Evolutionary conservation across 352 stramenopile genomes (phyloP).

Genomic region (Pythium rhizo-oryzae): DNA sequence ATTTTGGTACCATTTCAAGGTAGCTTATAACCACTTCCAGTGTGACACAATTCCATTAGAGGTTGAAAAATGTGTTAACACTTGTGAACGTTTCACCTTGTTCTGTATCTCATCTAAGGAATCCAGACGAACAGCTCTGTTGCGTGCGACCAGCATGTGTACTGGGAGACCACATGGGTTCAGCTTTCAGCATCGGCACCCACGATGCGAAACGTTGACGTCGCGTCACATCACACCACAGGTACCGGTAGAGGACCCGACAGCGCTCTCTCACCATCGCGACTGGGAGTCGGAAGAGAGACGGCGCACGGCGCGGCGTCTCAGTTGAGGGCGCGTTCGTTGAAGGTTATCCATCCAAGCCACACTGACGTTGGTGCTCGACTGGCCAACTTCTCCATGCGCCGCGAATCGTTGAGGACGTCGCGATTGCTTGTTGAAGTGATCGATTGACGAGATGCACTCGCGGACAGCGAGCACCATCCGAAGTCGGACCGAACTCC

Average conservation of each 20-base stretch:
- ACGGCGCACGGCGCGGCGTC: too few species aligned
- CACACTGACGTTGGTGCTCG: not conserved
- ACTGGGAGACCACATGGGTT: constrained; percentile 6
- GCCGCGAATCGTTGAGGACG: not conserved
- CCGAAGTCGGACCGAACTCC: not conserved
- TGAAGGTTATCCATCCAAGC: constrained; percentile 2
- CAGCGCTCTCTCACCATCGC: not conserved
- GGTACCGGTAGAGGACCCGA: constrained; percentile 1
- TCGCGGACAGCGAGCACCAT: not conserved
- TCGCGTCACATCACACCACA: not conserved
- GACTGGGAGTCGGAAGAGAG: too few species aligned
- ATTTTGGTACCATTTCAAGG: not conserved
- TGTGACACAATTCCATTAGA: not conserved
- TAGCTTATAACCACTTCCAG: not conserved
- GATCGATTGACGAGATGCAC: not conserved
- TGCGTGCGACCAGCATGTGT: not conserved
- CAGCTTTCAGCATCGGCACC: not conserved
- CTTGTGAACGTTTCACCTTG: not conserved
- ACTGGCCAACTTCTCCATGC: constrained; percentile 1
- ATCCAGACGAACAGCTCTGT: not conserved
- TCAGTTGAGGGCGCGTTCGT: not conserved
- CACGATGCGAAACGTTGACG: not conserved
- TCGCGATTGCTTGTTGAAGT: constrained; percentile 9
- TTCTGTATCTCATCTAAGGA: not conserved
- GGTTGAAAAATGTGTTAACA: not conserved